Base-by-base conservation (phyloP, 441 rosid genomes). In the Jatropha podagrica region DNA sequence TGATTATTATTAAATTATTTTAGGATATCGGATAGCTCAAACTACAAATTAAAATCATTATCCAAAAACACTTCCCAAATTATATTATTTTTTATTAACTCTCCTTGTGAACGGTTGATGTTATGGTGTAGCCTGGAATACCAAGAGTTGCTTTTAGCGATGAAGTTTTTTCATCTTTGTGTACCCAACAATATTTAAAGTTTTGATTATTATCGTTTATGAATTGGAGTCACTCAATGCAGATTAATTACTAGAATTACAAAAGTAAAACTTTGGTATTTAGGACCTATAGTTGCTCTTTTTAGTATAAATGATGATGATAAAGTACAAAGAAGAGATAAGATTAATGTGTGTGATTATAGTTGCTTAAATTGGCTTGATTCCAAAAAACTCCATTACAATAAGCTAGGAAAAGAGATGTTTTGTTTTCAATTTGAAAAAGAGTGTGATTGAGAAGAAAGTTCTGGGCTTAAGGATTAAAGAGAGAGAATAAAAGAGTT, bases 121-220 rank as follows among this genome's bases (percentile, higher is more conserved):
- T 82, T 9, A 83, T 86, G 7, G 9, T 3, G 26, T 85, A 86
- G n/a, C 78, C 83, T 49, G 82, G 87, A 51, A 82, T 83, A 32
- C 86, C 86, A 2, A 72, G 86, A 73, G 78, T 83, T 64, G 86
- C 84, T 20, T 83, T 87, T 46, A 83, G 80, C 18, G 86, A 85
- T 15, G 78, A 80, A 81, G 89, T 23, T 82, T 81, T 78, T 83
- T 87, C 77, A 81, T 70, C 81, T n/a, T n/a, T 80, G 84, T 15
- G 73, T 85, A 18, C 51, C 82, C 0, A 65, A 85, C 13, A 82
- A 66, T 73, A 46, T 85, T 74, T 52, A 89, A 89, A 32, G 71
- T 85, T 40, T 41, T 85, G 65, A 71, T 85, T 59, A 87, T 85
- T 71, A 87, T 86, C 65, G n/a, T 85, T 82, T 74, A 85, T 32